Conservation (phyloP, 768 basidiomycete genomes). For the Naematelia encephala region DNA sequence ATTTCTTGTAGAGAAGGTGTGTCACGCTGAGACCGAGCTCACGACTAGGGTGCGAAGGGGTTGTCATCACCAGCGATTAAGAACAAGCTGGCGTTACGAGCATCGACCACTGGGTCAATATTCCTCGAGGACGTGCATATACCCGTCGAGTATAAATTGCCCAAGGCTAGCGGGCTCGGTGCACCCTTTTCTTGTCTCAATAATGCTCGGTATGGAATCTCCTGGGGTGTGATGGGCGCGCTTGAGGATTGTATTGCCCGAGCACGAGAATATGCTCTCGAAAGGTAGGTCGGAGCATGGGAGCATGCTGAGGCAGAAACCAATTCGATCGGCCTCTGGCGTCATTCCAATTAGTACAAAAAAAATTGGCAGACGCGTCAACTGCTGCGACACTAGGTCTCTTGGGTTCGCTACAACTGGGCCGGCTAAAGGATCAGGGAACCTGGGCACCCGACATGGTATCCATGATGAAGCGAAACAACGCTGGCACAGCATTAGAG, state of each 20-base stretch:
- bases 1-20: conserved; percentile 83
- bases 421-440: conserved; percentile 78
- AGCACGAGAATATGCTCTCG: conserved; percentile 77
- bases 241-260: conserved; percentile 82
- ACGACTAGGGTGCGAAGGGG: conserved; percentile 68
- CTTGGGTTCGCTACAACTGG: conserved; percentile 54
- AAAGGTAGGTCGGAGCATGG: conserved; percentile 55
- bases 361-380: conserved; percentile 92
- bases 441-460: conserved; percentile 85
- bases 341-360: conserved; percentile 95
- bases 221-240: conserved; percentile 94
- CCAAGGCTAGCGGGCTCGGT: conserved; percentile 70
- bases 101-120: conserved; percentile 57
- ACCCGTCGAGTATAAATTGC: conserved; percentile 69
- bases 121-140: conserved; percentile 89
- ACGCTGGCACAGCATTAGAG: conserved; percentile 86
- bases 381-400: conserved; percentile 75
- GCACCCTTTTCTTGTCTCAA: conserved; percentile 91
- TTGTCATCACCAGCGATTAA: conserved; percentile 81
- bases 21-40: conserved; percentile 12
- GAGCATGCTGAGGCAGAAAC: conserved; percentile 3
- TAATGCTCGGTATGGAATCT: conserved; percentile 82
- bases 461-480: conserved; percentile 90
- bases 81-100: conserved; percentile 88
- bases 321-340: conserved; percentile 89